Conservation (phyloP, 164 flowering plant species). For the Houttuynia cordata region DNA sequence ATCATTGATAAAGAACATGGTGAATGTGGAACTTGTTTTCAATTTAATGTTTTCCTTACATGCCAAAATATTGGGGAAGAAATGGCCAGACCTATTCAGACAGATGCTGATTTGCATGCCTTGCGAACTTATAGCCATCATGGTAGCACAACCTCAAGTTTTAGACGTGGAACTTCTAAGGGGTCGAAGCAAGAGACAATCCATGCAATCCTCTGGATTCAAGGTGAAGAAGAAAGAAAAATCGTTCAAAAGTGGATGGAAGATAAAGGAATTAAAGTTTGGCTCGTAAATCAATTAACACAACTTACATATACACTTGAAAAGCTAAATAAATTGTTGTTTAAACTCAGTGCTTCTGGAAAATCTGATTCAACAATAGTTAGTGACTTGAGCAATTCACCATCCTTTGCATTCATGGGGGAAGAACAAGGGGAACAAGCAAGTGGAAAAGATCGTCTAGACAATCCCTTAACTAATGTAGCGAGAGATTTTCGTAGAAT, state of each 20-base stretch:
- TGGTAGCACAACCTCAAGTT: slow-evolving; percentile 19
- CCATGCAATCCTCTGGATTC: slow-evolving; percentile 36
- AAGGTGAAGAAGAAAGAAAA: slow-evolving; percentile 30
- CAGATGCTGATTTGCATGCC: no score
- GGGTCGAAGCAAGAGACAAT: slow-evolving; percentile 14
- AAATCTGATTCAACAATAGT: slow-evolving; percentile 2
- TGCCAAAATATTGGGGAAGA: no score
- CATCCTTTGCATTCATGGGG: no score
- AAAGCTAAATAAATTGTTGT: slow-evolving; percentile 20
- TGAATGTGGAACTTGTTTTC: no score
- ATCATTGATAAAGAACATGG: no score
- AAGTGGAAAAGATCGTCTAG: no score
- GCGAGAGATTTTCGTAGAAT: not conserved
- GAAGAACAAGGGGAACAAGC: no score
- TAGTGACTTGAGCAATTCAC: no score
- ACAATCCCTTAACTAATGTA: not conserved
- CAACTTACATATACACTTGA: slow-evolving; percentile 23
- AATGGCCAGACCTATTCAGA: no score
- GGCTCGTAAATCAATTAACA: slow-evolving; percentile 22
- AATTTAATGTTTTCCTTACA: no score
- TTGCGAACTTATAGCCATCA: no score
- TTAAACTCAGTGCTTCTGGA: slow-evolving; percentile 2
- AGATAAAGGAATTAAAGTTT: slow-evolving; percentile 34
- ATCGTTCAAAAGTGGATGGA: slow-evolving; percentile 33
- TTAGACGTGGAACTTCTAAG: not conserved